Conservation (phyloP, 108 stramenopile genomes). For the Cylindrotheca closterium region DNA sequence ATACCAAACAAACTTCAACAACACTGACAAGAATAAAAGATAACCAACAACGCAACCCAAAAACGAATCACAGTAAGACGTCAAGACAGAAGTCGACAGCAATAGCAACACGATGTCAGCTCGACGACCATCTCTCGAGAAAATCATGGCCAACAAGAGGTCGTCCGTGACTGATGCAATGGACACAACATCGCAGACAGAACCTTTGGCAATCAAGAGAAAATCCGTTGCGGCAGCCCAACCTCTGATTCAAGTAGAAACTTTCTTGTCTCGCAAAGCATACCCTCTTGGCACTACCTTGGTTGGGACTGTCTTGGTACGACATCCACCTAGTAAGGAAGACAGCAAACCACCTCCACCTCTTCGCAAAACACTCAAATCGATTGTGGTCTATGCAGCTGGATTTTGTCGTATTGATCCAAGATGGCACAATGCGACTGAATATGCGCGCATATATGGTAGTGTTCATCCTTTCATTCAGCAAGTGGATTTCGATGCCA, state of each 20-base stretch:
- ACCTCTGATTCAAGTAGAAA: slow-evolving; percentile 20
- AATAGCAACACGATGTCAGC: slow-evolving; percentile 2
- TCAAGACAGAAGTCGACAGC: no score
- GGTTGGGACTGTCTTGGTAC: slow-evolving; percentile 45
- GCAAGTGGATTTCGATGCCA: slow-evolving; percentile 23
- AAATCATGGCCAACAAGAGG: neutral
- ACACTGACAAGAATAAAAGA: no score
- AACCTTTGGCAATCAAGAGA: neutral
- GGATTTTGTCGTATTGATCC: slow-evolving; percentile 52
- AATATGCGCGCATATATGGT: slow-evolving; percentile 35
- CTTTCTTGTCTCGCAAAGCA: slow-evolving; percentile 41
- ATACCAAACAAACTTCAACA: no score
- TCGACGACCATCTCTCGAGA: neutral
- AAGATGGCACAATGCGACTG: slow-evolving; percentile 47
- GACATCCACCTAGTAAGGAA: neutral
- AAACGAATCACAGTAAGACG: no score
- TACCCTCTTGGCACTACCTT: slow-evolving; percentile 40
- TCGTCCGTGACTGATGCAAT: neutral
- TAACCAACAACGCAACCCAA: no score
- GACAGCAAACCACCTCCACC: neutral
- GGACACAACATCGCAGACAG: neutral
- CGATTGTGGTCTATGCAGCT: slow-evolving; percentile 27
- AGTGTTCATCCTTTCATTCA: slow-evolving; percentile 23
- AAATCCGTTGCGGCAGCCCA: neutral
- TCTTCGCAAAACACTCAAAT: slow-evolving; percentile 18